Percentiles rank a stretch among this genome's conserved stretches.
phyloP scores from a whole-genome alignment of 2,329 filamentous ascomycete species.

The Aspergillus arachidicola region DNA sequence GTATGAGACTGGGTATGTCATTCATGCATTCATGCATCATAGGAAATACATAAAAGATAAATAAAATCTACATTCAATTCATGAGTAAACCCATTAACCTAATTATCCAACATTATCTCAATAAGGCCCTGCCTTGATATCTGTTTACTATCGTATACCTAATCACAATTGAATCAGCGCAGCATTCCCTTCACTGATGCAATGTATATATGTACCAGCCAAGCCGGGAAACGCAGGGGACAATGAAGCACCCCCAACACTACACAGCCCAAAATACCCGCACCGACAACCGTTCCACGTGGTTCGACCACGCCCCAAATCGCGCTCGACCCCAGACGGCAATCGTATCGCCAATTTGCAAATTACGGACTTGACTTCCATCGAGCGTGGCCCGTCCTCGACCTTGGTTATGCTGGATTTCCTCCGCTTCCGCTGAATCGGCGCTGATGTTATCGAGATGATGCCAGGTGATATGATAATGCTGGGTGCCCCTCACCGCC shows the following conservation, averaged over 20 bases:
- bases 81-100: background rate
- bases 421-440: slow-evolving; percentile 35
- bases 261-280: slow-evolving; percentile 43
- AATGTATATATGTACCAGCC: background rate
- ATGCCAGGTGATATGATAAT: slow-evolving; percentile 38
- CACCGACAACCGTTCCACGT: slow-evolving; percentile 33
- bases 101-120: background rate
- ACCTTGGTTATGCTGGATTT: slow-evolving; percentile 33
- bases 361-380: slow-evolving; percentile 36
- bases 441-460: slow-evolving; percentile 33
- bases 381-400: slow-evolving; percentile 39
- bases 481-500: slow-evolving; percentile 21
- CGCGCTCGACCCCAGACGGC: slow-evolving; percentile 41
- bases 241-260: background rate
- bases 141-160: background rate
- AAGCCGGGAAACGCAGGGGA: background rate
- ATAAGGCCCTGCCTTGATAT: background rate
- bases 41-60: background rate
- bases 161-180: background rate
- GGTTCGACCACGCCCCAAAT: slow-evolving; percentile 41
- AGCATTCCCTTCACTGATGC: background rate
- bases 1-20: background rate
- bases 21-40: background rate
- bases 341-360: slow-evolving; percentile 42
- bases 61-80: background rate